A percentile compares a stretch with the other conserved stretches of the same genome.
Conservation (phyloP, 495 filamentous ascomycete species). For the Pyrenula aspistea region DNA sequence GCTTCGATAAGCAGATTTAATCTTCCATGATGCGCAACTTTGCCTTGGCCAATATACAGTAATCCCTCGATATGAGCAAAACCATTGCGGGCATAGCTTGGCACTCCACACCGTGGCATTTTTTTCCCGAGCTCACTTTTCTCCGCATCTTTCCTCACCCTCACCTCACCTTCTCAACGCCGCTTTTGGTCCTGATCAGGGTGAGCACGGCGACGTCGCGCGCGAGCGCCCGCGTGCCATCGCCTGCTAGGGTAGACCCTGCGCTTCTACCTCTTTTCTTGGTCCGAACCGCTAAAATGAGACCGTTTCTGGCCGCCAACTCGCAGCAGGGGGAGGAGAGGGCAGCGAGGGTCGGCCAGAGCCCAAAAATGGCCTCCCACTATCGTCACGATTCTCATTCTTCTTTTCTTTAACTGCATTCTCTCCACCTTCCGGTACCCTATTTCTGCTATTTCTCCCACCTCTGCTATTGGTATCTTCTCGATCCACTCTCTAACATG, state of each 20-base stretch:
- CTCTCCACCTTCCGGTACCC: neutral
- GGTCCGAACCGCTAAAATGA: neutral
- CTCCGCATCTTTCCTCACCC: neutral
- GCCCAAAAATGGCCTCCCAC: neutral
- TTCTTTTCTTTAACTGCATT: neutral
- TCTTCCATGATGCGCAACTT: too few species aligned
- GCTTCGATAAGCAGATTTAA: too few species aligned
- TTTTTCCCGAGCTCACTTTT: neutral
- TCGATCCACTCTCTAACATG: neutral
- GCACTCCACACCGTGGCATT: neutral
- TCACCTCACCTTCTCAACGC: neutral
- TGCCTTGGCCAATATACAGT: too few species aligned
- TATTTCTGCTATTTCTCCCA: neutral
- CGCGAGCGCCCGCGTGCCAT: neutral
- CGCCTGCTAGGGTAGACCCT: neutral
- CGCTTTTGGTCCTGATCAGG: neutral
- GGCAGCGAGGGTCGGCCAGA: neutral
- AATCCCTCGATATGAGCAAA: too few species aligned
- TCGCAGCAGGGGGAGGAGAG: neutral
- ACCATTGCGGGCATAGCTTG: neutral
- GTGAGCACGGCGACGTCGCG: neutral
- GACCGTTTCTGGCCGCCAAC: neutral
- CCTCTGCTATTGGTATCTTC: neutral
- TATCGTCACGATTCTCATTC: neutral
- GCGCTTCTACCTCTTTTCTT: neutral